Base-by-base conservation (phyloP, 2,329 filamentous ascomycete genomes). In the Gremmenia infestans region DNA sequence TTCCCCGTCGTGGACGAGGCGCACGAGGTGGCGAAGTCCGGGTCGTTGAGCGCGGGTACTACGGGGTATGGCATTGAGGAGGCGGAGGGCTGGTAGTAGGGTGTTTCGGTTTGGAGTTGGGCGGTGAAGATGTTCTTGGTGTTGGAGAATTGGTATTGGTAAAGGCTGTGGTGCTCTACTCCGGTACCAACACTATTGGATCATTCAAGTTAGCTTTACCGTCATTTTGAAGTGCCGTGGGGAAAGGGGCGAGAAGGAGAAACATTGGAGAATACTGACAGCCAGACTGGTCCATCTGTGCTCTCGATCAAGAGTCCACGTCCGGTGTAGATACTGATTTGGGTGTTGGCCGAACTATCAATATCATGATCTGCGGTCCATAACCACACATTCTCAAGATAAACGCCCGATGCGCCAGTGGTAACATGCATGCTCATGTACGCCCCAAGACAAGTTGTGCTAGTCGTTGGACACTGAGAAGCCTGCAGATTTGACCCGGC, bases 401-500 rank as follows among this genome's bases (percentile, higher is more conserved):
- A 77, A 11, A 65, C 46, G 46, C 82, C 87, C 0, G 65, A 65
- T 0, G 65, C 71, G 4, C 60, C 61, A 23, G 63, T 55, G 0
- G 67, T 69, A 37, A 74, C 61, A 28, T 70, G 68, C 60, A 74
- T 65, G 25, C 65, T 63, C 64, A 72, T 68, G 52, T 64, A 71
- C 1, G 67, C 70, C 7, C 64, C 71, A 45, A 69, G 67, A 54
- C 72, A 74, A 35, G 62, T 32, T 52, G 65, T 50, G 36, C 19
- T 39, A 5, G 22, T 35, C 46, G 54, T 94, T 91, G 63, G 84
- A 86, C 80, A 94, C 92, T 51, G 76, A 70, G 64, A 77, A 77
- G 58, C 78, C 62, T 49, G 66, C 63, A 15, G 71, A 28, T 75
- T 62, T 1, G 78, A 78, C 8, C 79, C 80, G 3, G 72, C 70